These are phyloP conservation scores for Phialophora macrospora DNA, from an alignment of 2,329 filamentous ascomycete genomes.

Conservation along the genomic window DNA sequence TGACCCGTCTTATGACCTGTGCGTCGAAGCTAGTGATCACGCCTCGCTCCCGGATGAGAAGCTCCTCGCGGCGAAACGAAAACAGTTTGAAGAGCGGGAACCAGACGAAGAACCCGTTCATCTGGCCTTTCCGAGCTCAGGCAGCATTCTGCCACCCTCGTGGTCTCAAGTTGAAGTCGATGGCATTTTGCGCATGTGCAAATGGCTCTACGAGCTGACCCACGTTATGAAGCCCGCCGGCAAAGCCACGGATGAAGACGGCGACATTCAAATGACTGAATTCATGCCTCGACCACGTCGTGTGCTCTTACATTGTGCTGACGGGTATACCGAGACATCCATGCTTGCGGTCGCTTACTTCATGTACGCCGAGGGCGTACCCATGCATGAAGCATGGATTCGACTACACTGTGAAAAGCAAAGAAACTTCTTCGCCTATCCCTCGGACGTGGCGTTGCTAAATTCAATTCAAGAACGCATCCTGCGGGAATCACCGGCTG, in stretches of 20 bases:
- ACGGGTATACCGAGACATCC: slow-evolving; percentile 95
- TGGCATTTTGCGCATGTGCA: slow-evolving; percentile 81
- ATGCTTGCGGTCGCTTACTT: slow-evolving; percentile 88
- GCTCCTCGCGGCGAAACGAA: slow-evolving; percentile 67
- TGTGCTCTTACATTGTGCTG: slow-evolving; percentile 88
- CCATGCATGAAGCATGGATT: slow-evolving; percentile 86
- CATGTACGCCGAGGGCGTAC: slow-evolving; percentile 83
- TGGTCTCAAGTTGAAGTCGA: slow-evolving; percentile 84
- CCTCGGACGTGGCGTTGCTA: slow-evolving; percentile 84
- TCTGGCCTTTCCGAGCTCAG: slow-evolving; percentile 89
- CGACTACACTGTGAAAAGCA: slow-evolving; percentile 76
- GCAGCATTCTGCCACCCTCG: slow-evolving; percentile 83
- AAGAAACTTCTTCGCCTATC: slow-evolving; percentile 96
- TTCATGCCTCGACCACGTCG: slow-evolving; percentile 59
- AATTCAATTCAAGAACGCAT: slow-evolving; percentile 75
- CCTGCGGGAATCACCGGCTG: slow-evolving; percentile 69
- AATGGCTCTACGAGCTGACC: slow-evolving; percentile 85
- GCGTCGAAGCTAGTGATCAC: slow-evolving; percentile 87
- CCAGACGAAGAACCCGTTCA: slow-evolving; percentile 53
- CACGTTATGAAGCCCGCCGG: slow-evolving; percentile 59
- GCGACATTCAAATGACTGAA: slow-evolving; percentile 60
- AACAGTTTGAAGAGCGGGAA: slow-evolving; percentile 53
- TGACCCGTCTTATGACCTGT: slow-evolving; percentile 70
- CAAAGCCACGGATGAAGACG: slow-evolving; percentile 54
- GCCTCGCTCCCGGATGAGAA: slow-evolving; percentile 74